These are phyloP conservation scores for Globisporangium viniferum DNA, from an alignment of 352 stramenopile species.

Conservation along the genomic window DNA sequence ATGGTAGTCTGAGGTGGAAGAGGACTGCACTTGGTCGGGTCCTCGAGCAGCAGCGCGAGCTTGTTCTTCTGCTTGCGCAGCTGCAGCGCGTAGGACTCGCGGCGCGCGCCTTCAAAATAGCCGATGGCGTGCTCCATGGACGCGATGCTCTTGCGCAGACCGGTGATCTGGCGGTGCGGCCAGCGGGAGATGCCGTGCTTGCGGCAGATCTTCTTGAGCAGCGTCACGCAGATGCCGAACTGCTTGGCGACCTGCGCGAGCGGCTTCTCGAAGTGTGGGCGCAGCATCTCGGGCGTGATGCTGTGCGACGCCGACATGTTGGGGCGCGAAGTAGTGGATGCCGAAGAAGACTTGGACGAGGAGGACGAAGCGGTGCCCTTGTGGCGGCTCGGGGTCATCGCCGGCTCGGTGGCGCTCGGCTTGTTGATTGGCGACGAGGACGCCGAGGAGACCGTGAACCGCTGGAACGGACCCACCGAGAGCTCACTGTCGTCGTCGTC, in stretches of 20 bases:
- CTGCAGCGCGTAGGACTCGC: conserved; percentile 68
- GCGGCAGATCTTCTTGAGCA: conserved; percentile 86
- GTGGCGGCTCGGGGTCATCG: conserved; percentile 24
- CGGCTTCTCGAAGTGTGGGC: conserved; percentile 82
- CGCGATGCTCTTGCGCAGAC: conserved; percentile 82
- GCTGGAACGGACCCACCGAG: conserved; percentile 3
- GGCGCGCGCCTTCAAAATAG: conserved; percentile 68
- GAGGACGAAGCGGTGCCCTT: neutral
- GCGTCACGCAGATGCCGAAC: conserved; percentile 82
- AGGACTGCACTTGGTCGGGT: conserved; percentile 55
- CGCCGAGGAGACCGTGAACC: conserved; percentile 5
- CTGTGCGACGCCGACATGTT: conserved; percentile 76
- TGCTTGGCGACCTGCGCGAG: conserved; percentile 67
- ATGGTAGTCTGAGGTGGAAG: conserved; percentile 6
- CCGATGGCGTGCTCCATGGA: conserved; percentile 83
- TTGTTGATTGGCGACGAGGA: neutral
- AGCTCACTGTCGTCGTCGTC: neutral
- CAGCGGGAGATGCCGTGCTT: conserved; percentile 76
- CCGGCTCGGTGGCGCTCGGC: neutral
- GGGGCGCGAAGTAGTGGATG: conserved; percentile 20
- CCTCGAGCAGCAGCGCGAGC: conserved; percentile 55
- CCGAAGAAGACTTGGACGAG: neutral
- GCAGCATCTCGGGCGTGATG: conserved; percentile 81
- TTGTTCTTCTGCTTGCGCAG: conserved; percentile 76
- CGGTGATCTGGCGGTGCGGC: conserved; percentile 84